Evolutionary conservation across 2,329 filamentous ascomycete species (phyloP), one percentile per base, ranked within the genome.

Genomic region (Trichoderma sp.): DNA sequence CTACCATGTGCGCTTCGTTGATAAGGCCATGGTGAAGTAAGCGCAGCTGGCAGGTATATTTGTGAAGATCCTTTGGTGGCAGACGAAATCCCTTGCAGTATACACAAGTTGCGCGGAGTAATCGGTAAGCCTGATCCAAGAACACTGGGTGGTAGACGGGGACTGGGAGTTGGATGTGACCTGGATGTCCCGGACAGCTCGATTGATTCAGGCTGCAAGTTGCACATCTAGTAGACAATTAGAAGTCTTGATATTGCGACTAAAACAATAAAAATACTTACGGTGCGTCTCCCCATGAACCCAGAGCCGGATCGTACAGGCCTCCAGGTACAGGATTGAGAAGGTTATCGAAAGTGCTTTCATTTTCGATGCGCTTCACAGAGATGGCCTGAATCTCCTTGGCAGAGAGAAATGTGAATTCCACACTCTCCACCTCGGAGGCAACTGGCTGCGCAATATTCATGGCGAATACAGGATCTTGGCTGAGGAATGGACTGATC

Each of bases 121-220:
- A 88, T 62, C 94, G 93, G 78, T 97, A 90, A 71, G 95, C 90
- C 83, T 98, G 95, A 82, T 98, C 95, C 88, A 99, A 93, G 82
- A 98, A 98, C 2, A 95, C 93, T n/a, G 96, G 94, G 84, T 99
- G 96, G 83, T 98, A 99, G 71, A 98, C 94, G 64, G 94, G 94
- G 14, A 95, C 93, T 16, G 97, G 95, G 14, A 99, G 91, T 80
- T 98, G 95, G 83, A 99, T 97, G 82, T 99, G 97, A 71, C 97
- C 97, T 76, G 93, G 91, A 86, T 99, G 97, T 75, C 97, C 97
- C 7, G 96, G 95, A 83, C 97, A 99, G 80, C 91, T 91, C 81
- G 92, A 90, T 77, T 92, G 92, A 81, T 92, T 93, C 79, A 97
- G 89, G 79, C 96, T 94, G 86, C 97, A 99, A 83, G 97, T 99